Evolutionary conservation across 2,329 filamentous ascomycete species (phyloP), one percentile per base, ranked within the genome.

Genomic region (Anthostomella pinea): DNA sequence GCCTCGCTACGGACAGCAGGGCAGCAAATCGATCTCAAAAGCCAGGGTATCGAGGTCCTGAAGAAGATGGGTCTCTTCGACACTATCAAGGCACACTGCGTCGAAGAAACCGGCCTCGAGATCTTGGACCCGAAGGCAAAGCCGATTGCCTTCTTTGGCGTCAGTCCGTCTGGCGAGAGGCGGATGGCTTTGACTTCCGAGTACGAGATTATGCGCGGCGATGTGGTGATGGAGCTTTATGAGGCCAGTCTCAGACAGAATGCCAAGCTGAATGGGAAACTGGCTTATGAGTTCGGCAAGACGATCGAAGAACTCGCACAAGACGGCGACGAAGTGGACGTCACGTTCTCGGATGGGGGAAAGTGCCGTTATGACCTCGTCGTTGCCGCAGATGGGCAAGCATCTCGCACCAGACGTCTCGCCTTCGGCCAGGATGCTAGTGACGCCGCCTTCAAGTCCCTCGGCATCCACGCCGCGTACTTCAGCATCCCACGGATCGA

Each of bases 171-270:
- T 0, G 67, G 63, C 3, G 54, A 65, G 25, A 61, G 64, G 0
- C 49, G 41, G 19, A 66, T 70, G 44, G 57, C 56, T 11, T 54
- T 75, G n/a, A 73, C 70, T 0, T 67, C 65, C 28, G 75, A 81
- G 36, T 77, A 65, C 38, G 76, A 81, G 54, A 72, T 80, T 23
- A 71, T 81, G 64, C 63, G 76, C 6, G 74, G 72, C 0, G 70
- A 77, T 38, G 45, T 79, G 17, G 66, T 68, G 5, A 53, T 53
- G 5, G 59, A 77, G 2, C 49, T 79, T 1, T 68, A 69, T 43
- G 63, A 73, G 3, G 53, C 45, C 13, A 60, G 57, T n/a, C 46
- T 51, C 7, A 45, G 55, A 6, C 47, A 49, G 11, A 46, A 41
- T 5, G 52, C 46, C 9, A 39, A 44, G 28, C 42, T 28, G 33